These are phyloP conservation scores for Curvularia hawaiiensis DNA, from an alignment of 2,329 filamentous ascomycete species.

Conservation along the genomic window DNA sequence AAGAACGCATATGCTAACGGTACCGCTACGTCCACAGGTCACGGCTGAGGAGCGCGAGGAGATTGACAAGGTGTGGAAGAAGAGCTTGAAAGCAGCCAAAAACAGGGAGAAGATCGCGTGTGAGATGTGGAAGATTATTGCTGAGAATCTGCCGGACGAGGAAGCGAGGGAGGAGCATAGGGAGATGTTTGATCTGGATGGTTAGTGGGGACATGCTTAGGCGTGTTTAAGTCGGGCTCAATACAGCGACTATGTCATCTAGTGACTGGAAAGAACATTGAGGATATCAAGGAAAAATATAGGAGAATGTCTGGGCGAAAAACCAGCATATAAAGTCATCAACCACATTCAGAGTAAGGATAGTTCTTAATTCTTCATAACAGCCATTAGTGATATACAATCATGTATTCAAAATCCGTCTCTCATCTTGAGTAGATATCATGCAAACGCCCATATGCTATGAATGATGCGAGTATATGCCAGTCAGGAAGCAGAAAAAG, in stretches of 20 bases:
- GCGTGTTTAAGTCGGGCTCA: too few species aligned
- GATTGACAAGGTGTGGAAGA: conserved; percentile 54
- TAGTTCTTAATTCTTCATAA: background rate
- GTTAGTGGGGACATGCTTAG: conserved; percentile 17
- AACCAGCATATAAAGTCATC: background rate
- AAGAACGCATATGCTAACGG: background rate
- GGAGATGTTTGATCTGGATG: conserved; percentile 50
- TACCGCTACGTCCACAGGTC: background rate
- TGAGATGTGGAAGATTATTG: conserved; percentile 58
- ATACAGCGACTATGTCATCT: background rate
- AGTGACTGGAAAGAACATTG: background rate
- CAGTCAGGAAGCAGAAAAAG: background rate
- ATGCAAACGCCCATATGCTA: conserved; percentile 20
- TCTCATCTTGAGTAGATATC: background rate
- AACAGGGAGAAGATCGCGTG: conserved; percentile 55
- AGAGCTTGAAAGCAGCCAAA: conserved; percentile 47
- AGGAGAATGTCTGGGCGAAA: background rate
- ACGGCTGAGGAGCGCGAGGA: conserved; percentile 53
- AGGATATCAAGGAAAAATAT: background rate
- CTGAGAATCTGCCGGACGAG: conserved; percentile 54
- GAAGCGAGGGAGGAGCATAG: conserved; percentile 57
- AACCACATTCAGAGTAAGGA: background rate
- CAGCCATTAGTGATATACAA: background rate
- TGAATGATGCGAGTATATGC: background rate
- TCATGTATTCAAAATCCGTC: background rate